Percentiles rank a stretch among this genome's conserved stretches.
Evolutionary conservation across 2,329 filamentous ascomycete genomes (phyloP).

Genomic region (Xylaria sp.): DNA sequence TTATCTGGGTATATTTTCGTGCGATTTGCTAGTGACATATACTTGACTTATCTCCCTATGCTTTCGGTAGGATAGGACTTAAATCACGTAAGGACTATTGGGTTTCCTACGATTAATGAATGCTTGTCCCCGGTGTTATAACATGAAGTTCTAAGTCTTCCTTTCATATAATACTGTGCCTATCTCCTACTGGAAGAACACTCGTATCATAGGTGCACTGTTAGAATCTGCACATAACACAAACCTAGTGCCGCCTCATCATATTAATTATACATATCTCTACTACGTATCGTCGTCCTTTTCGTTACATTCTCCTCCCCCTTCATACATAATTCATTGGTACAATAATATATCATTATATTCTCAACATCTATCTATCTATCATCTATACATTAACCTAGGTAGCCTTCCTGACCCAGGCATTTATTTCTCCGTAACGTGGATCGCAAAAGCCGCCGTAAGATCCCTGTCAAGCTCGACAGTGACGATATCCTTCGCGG

Average conservation of each 20-base stretch:
- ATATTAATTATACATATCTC: background rate
- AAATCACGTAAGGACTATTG: too few relatives aligned
- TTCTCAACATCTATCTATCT: background rate
- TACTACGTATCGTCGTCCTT: too few relatives aligned
- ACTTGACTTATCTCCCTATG: background rate
- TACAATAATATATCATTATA: background rate
- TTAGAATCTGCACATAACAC: background rate
- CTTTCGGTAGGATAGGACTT: background rate
- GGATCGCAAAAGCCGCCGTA: slow-evolving; percentile 41
- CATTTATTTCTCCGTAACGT: slow-evolving; percentile 28
- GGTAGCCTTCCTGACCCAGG: background rate
- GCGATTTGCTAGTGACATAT: too few relatives aligned
- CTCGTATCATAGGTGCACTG: background rate
- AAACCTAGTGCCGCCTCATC: background rate
- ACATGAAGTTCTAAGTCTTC: background rate
- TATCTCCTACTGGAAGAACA: background rate
- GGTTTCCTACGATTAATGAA: too few relatives aligned
- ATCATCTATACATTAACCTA: background rate
- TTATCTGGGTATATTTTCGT: too few relatives aligned
- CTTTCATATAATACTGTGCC: background rate
- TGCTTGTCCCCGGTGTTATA: too few relatives aligned
- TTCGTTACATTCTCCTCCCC: too few relatives aligned
- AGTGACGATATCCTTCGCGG: slow-evolving; percentile 31
- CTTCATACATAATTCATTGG: background rate
- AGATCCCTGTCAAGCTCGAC: slow-evolving; percentile 37